Base-by-base conservation (phyloP, 148 eudicot species). In the Linanthus parryae region DNA sequence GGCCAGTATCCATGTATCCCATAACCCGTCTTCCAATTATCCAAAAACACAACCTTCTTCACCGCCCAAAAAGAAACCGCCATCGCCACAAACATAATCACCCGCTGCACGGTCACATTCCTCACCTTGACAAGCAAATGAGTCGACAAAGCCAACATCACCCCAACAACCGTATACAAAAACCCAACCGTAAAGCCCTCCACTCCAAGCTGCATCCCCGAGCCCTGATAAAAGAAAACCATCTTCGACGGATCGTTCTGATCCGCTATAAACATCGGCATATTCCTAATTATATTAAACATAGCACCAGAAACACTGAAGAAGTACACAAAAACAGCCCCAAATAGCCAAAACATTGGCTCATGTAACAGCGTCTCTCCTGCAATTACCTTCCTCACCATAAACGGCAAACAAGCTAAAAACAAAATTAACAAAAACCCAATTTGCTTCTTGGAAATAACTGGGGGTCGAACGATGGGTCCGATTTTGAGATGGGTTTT, bases 1-100 rank as follows among this genome's bases (percentile, higher is more conserved):
- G 98, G 96, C 99, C 94, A 84, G 48, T 84, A 92, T 6, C 70
- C 86, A 56, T 92, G 91, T 54, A 92, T 63, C 0, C 85, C 88
- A 52, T 92, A 92, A 4, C 99, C 99, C 0, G 99, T 92, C 84
- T 92, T 92, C 99, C 99, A 92, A 59, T 88, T 88, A 84, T 88
- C 91, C 64, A 92, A 74, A 44, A 33, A 70, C 25, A 92, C 68
- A 42, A 92, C 99, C 69, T 82, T 72, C 66, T 49, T 81, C 38
- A 92, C 99, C 1, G 96, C 88, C 96, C 79, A 92, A 17, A 84
- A 79, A 30, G 99, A 88, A 3, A 92, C 72, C 15, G 88, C 44
- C 73, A 92, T 46, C 6, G 66, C 84, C 0, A 80, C 3, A 2
- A 78, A 38, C 96, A 92, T 88, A 2, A 69, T 26, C 19, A 72